Evolutionary conservation across 2,329 filamentous ascomycete species (phyloP).

Genomic region (Colletotrichum magnum): DNA sequence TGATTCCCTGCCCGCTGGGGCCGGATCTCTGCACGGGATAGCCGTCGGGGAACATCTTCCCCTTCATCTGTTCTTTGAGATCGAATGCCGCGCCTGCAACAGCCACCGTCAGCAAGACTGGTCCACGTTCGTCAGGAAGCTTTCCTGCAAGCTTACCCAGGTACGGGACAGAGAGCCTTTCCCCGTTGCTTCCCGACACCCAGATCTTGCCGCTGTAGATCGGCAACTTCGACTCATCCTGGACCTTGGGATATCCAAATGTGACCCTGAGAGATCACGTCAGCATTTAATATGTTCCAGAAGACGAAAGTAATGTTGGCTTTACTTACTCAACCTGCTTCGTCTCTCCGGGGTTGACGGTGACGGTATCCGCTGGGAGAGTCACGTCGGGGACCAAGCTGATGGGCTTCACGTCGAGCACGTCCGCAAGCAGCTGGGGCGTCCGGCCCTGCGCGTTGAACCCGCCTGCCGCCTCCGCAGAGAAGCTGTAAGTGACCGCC

Average conservation of each 20-base stretch:
- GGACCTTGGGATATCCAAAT: conserved; percentile 46
- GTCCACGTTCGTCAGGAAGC: too few relatives aligned
- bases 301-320: too few relatives aligned
- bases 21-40: conserved; percentile 32
- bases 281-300: too few relatives aligned
- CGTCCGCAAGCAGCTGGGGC: conserved; percentile 16
- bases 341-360: conserved; percentile 29
- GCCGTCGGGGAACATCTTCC: conserved; percentile 25
- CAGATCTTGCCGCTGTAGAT: conserved; percentile 53
- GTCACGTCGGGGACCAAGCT: conserved; percentile 10
- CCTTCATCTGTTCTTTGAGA: conserved; percentile 28
- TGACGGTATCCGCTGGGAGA: conserved; percentile 18
- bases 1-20: conserved; percentile 19
- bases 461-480: conserved; percentile 50
- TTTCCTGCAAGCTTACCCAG: conserved; percentile 41
- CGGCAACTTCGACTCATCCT: conserved; percentile 48
- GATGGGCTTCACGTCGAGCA: conserved; percentile 27
- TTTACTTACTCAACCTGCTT: conserved; percentile 22
- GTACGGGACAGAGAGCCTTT: conserved; percentile 52
- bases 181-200: conserved; percentile 49
- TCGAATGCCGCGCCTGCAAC: conserved; percentile 32
- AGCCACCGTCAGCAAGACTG: not conserved
- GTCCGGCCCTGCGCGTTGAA: conserved; percentile 50
- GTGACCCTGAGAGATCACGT: conserved; percentile 41
- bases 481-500: conserved; percentile 51